Base-by-base conservation (phyloP, 768 basidiomycete genomes). In the Tubosaeta sp. region DNA sequence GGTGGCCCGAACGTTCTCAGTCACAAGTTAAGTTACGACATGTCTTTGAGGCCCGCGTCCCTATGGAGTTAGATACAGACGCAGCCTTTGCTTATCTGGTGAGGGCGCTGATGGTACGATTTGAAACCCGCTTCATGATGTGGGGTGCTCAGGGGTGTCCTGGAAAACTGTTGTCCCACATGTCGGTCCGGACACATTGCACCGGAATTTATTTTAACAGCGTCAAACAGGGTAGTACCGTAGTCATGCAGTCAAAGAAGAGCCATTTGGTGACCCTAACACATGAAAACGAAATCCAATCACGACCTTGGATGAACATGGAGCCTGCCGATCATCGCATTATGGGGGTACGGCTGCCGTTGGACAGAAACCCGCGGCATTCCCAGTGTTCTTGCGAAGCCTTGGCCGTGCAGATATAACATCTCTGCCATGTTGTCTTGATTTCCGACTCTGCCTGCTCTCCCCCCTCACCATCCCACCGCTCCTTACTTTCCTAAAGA, bases 341-440 rank as follows among this genome's bases (percentile, higher is more conserved):
- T 35, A 35, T 35, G 34, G 34, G 34, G 34, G 34, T 35, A 35
- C 18, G 18, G 34, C 34, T 34, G 34, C 34, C 35, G n/a, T 21
- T 19, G 11, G 10, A 6, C 0, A 7, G 10, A 56, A 60, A 19
- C 52, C 59, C 59, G 59, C 59, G 59, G 59, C 52, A 35, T 62
- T 62, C 61, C 59, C 61, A 64, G 55, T 52, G 44, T 19, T 38
- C 36, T 38, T 38, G 12, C 34, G 34, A 34, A 35, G 49, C 19
- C 27, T n/a, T n/a, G n/a, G n/a, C n/a, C n/a, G n/a, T n/a, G n/a
- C 52, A 51, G 50, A 64, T 63, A 64, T 59, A 63, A 64, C 39
- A 51, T 44, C 45, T 18, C 34, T 11, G 5, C 34, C 49, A 38
- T 35, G 38, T 21, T 22, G 25, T 24, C 48, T 41, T 16, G 38